Evolutionary conservation across 352 stramenopile species (phyloP).

Genomic region (Aphanomyces euteiches): DNA sequence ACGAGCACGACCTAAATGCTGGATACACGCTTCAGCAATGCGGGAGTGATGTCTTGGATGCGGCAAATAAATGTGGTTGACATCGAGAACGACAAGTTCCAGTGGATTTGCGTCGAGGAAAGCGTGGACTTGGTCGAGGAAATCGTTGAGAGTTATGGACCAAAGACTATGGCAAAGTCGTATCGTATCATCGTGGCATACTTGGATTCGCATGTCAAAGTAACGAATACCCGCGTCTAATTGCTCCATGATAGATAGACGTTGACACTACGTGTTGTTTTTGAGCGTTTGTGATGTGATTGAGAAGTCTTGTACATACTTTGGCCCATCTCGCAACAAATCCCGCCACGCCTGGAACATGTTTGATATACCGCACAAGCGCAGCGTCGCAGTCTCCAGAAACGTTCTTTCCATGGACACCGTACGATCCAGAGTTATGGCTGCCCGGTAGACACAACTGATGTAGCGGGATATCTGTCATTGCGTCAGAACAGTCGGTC

Average conservation of each 20-base stretch:
- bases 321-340: conserved; percentile 23
- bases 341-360: conserved; percentile 1
- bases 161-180: conserved; percentile 28
- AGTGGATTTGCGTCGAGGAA: conserved; percentile 19
- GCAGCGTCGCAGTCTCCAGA: conserved; percentile 22
- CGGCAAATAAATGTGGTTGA: conserved; percentile 27
- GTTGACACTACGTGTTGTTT: conserved; percentile 15
- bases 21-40: neutral
- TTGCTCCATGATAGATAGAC: conserved; percentile 16
- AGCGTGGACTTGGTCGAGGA: conserved; percentile 11
- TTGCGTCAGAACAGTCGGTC: neutral
- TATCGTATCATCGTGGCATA: neutral
- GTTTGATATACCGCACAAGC: conserved; percentile 17
- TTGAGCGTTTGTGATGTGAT: neutral
- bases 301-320: neutral
- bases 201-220: conserved; percentile 26
- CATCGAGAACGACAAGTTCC: conserved; percentile 20
- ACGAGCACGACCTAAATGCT: conserved; percentile 5
- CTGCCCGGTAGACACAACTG: conserved; percentile 14
- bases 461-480: conserved; percentile 9
- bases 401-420: neutral
- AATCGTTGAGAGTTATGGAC: neutral
- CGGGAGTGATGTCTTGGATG: neutral
- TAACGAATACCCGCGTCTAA: conserved; percentile 22
- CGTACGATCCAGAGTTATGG: conserved; percentile 29